Base-by-base conservation (phyloP, 345 rosid species). In the Citrus unshiu region DNA sequence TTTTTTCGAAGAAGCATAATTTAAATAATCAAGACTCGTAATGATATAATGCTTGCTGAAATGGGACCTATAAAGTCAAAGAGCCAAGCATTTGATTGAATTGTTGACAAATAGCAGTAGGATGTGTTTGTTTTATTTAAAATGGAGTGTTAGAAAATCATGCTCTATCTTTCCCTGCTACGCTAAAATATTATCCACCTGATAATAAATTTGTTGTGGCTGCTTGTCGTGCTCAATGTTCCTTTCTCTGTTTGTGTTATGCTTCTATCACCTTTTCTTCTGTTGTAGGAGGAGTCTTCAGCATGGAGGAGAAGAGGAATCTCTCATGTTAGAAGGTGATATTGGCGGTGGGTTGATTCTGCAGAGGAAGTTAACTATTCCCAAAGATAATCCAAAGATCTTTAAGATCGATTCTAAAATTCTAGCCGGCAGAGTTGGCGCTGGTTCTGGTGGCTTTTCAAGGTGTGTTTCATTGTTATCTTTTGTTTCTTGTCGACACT, bases 391-490 rank as follows among this genome's bases (percentile, higher is more conserved):
- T 73, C 84, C 92, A 0, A 88, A 82, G 61, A 68, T 88, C 84
- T 79, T 93, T 71, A 88, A 56, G 16, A 88, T 93, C 72, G 85
- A 88, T 56, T 95, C 98, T 78, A 82, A 85, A 83, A 84, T 95
- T 81, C 70, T 89, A 81, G 96, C 93, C 64, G 89, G 79, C 63
- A 91, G 84, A 8, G 93, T 95, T 71, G 99, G 95, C 82, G 95
- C 99, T 81, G 96, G 99, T 59, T 95, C 98, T 63, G 95, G 98
- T 43, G 98, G 95, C 84, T 93, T 79, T 87, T 93, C 98, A 84
- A 95, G 98, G 98, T 93, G 63, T 81, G 83, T 43, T 59, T 56
- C 27, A 73, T 35, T 77, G 6, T 64, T 39, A 5, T 51, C 75
- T 58, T 57, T 25, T 67, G 32, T 73, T 24, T 39, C 60, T 40